Conservation (phyloP, 2,329 filamentous ascomycete species). For the Bipolaris victoriae region DNA sequence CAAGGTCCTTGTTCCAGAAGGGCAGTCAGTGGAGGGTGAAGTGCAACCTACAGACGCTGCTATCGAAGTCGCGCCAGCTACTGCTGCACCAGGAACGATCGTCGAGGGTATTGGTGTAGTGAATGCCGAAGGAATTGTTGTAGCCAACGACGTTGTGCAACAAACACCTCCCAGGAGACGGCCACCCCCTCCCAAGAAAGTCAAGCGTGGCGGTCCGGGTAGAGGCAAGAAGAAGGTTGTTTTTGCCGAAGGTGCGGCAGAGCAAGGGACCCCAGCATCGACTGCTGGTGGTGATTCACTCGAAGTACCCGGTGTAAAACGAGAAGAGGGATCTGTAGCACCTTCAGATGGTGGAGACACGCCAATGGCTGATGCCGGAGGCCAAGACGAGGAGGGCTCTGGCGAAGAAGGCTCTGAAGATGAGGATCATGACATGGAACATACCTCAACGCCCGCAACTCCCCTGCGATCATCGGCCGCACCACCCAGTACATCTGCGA, state of each 20-base stretch:
- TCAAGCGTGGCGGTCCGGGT: constrained; percentile 75
- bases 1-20: constrained; percentile 80
- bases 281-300: constrained; percentile 32
- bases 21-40: constrained; percentile 80
- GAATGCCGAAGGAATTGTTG: constrained; percentile 66
- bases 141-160: constrained; percentile 55
- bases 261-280: constrained; percentile 37
- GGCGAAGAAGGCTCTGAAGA: constrained; percentile 54
- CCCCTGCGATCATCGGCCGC: constrained; percentile 33
- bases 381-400: constrained; percentile 54
- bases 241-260: constrained; percentile 58
- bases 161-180: constrained; percentile 64
- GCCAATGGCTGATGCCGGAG: constrained; percentile 54
- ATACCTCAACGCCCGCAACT: constrained; percentile 53
- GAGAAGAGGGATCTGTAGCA: constrained; percentile 50
- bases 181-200: constrained; percentile 79
- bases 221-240: constrained; percentile 78
- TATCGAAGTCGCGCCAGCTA: constrained; percentile 52
- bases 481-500: constrained; percentile 12
- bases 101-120: constrained; percentile 66
- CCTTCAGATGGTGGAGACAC: constrained; percentile 48
- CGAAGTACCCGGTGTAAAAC: constrained; percentile 37
- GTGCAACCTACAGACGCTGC: constrained; percentile 66
- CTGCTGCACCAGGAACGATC: constrained; percentile 63
- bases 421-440: constrained; percentile 56